These are phyloP conservation scores for Petunia axillaris DNA, from an alignment of 257 asterid species.

Conservation along the genomic window DNA sequence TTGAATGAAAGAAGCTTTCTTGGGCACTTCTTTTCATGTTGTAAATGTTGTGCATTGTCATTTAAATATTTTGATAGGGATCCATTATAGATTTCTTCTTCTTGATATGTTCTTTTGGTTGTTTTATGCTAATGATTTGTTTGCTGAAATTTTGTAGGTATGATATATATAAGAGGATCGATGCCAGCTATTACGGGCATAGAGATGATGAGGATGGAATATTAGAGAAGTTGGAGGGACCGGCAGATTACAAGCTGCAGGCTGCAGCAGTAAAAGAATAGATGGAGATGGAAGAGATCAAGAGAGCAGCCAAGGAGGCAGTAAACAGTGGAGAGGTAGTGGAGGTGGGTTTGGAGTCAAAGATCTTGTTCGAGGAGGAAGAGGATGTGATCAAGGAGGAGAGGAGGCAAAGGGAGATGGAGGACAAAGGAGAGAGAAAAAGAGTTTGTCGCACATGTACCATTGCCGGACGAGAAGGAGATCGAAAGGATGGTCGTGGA, in stretches of 20 bases:
- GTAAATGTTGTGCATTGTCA: too few relatives aligned
- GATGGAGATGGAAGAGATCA: slow-evolving; percentile 79
- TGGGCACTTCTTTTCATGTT: not conserved
- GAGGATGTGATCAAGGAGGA: slow-evolving; percentile 95
- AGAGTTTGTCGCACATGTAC: slow-evolving; percentile 88
- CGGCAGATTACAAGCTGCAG: slow-evolving; percentile 76
- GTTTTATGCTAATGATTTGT: slow-evolving; percentile 23
- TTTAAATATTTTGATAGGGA: too few relatives aligned
- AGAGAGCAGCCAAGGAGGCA: slow-evolving; percentile 82
- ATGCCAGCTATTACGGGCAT: slow-evolving; percentile 92
- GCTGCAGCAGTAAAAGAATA: slow-evolving; percentile 72
- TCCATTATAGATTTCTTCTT: too few relatives aligned
- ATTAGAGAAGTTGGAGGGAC: slow-evolving; percentile 76
- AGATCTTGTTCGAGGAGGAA: slow-evolving; percentile 83
- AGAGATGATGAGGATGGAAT: slow-evolving; percentile 97
- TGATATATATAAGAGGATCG: slow-evolving; percentile 92
- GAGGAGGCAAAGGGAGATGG: slow-evolving; percentile 69
- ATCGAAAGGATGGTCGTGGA: slow-evolving; percentile 85
- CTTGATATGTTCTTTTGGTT: not conserved
- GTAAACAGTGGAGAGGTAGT: slow-evolving; percentile 94
- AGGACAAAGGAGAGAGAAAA: slow-evolving; percentile 62
- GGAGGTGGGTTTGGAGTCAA: slow-evolving; percentile 72
- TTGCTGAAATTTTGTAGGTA: slow-evolving; percentile 54
- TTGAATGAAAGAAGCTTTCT: not conserved
- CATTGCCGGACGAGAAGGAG: slow-evolving; percentile 89